Base-by-base conservation (phyloP, 2,329 filamentous ascomycete species). In the Ceratocystis colombiana region DNA sequence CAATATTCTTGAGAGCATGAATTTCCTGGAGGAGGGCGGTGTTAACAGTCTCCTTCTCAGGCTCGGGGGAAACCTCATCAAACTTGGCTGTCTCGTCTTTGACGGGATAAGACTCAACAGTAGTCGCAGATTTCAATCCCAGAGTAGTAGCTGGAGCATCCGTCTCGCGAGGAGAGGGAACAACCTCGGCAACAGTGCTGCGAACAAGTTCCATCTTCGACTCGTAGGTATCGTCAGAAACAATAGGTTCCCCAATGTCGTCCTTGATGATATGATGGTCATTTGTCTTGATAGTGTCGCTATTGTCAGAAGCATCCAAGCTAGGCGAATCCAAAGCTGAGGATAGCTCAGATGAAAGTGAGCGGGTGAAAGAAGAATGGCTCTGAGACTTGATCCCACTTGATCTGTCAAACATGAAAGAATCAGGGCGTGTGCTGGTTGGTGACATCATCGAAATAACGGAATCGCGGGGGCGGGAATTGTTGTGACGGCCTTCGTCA, bases 261-360 rank as follows among this genome's bases (percentile, higher is more conserved):
- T 57, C 59, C n/a, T 65, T 62, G 46, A 48, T n/a, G n/a, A 66
- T 46, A 45, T 62, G 45, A n/a, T 63, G 59, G 28, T 37, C 55
- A n/a, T 68, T 70, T 22, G 77, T 73, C 70, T 79, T 83, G n/a
- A 76, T 77, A 4, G 76, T 79, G 30, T 66, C 64, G 25, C 77
- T 75, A 3, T 77, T 81, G 7, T 74, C 75, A 8, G 76, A 74
- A 12, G 71, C 68, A 70, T 86, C 85, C 69, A 84, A 86, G 71
- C 80, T 80, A 71, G 84, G 84, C 73, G 88, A 89, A 73, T 88
- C 88, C 82, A 88, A 84, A 79, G 84, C 90, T 75, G 88, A 96
- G 73, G 90, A 96, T 75, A 96, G 83, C 78, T 97, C 94, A 78
- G 90, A 94, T 70, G 90, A 96, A 71, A 96, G 87, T 73, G 91